phyloP scores from a whole-genome alignment of 495 filamentous ascomycete species.

The Aspergillus avenaceus region DNA sequence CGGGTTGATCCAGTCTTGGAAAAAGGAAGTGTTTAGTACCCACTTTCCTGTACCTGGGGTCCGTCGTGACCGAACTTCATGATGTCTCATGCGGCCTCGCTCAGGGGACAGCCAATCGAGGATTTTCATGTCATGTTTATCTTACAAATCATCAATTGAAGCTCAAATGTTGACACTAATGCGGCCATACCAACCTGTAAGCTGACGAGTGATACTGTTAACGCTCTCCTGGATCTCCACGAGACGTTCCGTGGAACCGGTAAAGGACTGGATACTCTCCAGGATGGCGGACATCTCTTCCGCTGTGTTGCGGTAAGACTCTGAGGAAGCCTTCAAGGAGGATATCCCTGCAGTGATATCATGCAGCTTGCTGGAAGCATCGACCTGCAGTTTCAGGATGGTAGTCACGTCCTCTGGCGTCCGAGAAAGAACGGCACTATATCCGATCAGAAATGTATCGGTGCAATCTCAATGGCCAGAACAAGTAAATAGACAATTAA shows the following conservation, averaged over 20 bases:
- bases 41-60: constrained; percentile 2
- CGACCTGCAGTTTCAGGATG: neutral
- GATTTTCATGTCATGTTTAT: constrained; percentile 2
- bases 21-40: neutral
- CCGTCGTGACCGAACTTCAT: constrained; percentile 1
- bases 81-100: neutral
- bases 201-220: neutral
- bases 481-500: too few relatives aligned
- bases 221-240: constrained; percentile 2
- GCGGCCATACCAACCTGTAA: neutral
- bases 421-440: constrained; percentile 1
- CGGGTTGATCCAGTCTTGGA: neutral
- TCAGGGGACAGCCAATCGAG: constrained; percentile 3
- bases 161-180: too few relatives aligned
- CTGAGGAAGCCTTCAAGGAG: neutral
- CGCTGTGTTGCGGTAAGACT: neutral
- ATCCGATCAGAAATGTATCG: too few relatives aligned
- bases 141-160: too few relatives aligned
- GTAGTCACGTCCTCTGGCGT: constrained; percentile 2
- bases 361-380: constrained; percentile 2
- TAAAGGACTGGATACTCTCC: neutral
- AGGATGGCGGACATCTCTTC: neutral
- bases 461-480: too few relatives aligned
- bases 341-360: neutral
- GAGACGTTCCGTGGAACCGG: neutral